Conservation (phyloP, 1,139 yeast species). For the Candida pseudoviswanathii region DNA sequence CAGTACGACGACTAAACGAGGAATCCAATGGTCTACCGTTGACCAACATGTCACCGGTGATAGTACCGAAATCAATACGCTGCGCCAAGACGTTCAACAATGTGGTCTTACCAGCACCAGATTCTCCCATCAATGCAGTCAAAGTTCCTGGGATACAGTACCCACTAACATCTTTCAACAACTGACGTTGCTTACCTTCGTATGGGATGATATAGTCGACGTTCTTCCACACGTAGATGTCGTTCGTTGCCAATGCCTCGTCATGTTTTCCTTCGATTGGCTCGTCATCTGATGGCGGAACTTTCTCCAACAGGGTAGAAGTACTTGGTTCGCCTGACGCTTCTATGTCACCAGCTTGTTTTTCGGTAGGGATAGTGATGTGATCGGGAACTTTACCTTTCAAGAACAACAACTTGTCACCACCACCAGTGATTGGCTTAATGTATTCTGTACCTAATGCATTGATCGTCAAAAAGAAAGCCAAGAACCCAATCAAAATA, state of each 20-base stretch:
- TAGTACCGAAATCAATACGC: constrained; percentile 58
- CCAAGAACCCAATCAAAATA: constrained; percentile 55
- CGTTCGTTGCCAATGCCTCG: constrained; percentile 28
- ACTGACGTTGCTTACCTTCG: constrained; percentile 45
- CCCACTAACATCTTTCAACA: constrained; percentile 61
- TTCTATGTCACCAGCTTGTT: constrained; percentile 16
- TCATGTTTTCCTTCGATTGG: constrained; percentile 30
- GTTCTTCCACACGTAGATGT: constrained; percentile 46
- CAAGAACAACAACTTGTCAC: constrained; percentile 59
- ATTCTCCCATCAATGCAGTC: constrained; percentile 74
- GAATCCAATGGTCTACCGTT: constrained; percentile 56
- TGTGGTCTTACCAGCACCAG: constrained; percentile 74
- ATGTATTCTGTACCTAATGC: constrained; percentile 52
- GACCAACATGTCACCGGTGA: constrained; percentile 66
- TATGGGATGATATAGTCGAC: constrained; percentile 44
- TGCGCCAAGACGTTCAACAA: constrained; percentile 61
- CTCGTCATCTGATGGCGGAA: constrained; percentile 27
- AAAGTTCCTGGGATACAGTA: constrained; percentile 68
- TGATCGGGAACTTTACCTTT: constrained; percentile 52
- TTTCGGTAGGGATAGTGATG: constrained; percentile 23
- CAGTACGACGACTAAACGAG: constrained; percentile 60
- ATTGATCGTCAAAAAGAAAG: constrained; percentile 48
- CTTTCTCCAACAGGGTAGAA: neutral
- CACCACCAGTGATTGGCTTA: constrained; percentile 55
- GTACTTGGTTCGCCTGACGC: constrained; percentile 2